Base-by-base conservation (phyloP, 176 grass and related monocot genomes). In the Eragrostis nindensis region DNA sequence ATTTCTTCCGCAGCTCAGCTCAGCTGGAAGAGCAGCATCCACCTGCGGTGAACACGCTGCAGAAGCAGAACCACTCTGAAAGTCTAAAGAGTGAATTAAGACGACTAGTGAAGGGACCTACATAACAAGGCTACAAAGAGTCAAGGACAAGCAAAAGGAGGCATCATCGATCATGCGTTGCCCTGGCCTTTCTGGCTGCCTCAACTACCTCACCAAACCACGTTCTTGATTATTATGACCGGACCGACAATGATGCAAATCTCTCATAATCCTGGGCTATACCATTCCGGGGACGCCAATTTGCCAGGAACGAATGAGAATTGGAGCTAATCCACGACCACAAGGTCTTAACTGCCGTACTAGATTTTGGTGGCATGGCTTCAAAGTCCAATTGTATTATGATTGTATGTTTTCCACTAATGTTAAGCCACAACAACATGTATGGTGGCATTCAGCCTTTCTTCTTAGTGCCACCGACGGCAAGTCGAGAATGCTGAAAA, bases 151-250 rank as follows among this genome's bases (percentile, higher is more conserved):
- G 65, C 22, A 5, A 57, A 57, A 45, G 56, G 43, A 38, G 64
- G 12, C 13, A 12, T 14, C 13, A 48, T 48, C 46, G 13, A 48
- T 48, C 46, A 48, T 14, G 46, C 46, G 1, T 11, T 3, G 12
- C 11, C 10, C 46, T 14, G 10, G 12, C 46, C 13, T 12, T 7
- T 1, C 46, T 48, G 42, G 42, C 54, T 39, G 68, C 43, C 46
- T 1, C 70, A 82, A 63, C 79, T 21, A 72, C 44, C 69, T 73
- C 69, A 82, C 57, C 80, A 80, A 53, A 52, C 59, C 59, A 62
- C 50, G 47, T 68, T 42, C 42, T 44, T 44, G 42, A 44, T 44
- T 44, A 44, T 7, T 1, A 44, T 10, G 8, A 44, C 6, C 42
- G 42, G 9, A 44, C 42, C 42, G 42, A 44, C 42, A 44, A 10